Conservation (phyloP, 176 grass and related monocot genomes). For the Carex cristatella region DNA sequence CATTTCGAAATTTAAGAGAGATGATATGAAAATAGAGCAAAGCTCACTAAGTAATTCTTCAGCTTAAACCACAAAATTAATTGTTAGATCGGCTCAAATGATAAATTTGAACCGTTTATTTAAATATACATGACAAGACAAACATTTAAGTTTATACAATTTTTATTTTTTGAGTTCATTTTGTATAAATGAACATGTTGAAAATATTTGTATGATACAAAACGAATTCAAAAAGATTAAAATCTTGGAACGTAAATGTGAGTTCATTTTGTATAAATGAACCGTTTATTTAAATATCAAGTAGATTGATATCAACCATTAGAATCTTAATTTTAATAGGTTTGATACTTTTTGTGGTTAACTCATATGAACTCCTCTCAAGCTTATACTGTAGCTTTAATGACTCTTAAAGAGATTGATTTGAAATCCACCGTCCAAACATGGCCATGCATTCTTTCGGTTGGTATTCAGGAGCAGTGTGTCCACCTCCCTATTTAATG, state of each 20-base stretch:
- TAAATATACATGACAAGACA: background rate
- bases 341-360: background rate
- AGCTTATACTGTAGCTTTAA: background rate
- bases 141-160: background rate
- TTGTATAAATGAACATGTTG: background rate
- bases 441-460: constrained; percentile 9
- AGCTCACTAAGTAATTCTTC: background rate
- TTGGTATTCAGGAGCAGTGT: constrained; percentile 4
- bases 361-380: background rate
- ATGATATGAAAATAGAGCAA: background rate
- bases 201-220: background rate
- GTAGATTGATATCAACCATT: background rate
- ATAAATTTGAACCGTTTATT: background rate
- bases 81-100: background rate
- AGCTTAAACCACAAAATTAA: background rate
- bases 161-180: background rate
- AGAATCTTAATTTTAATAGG: background rate
- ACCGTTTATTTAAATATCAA: background rate
- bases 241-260: background rate
- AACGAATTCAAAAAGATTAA: background rate
- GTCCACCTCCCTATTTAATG: constrained; percentile 1
- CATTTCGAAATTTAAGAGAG: background rate
- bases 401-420: constrained; percentile 3
- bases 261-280: background rate
- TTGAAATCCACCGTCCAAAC: constrained; percentile 14